These are phyloP conservation scores for Scleroderma citrinum DNA, from an alignment of 768 basidiomycete species.

Conservation along the genomic window DNA sequence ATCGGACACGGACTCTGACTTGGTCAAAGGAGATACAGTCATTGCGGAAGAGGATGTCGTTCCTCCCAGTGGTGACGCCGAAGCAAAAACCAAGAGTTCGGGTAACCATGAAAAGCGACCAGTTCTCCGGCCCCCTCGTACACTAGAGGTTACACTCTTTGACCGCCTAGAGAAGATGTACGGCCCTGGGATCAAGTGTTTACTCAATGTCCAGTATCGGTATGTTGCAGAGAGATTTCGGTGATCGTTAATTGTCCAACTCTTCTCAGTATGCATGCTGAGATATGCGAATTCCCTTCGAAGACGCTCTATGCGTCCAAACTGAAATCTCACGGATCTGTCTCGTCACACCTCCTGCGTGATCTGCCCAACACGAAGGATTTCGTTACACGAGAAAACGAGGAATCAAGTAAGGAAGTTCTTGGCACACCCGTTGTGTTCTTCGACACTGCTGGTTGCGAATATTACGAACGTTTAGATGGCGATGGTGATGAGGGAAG, in stretches of 20 bases:
- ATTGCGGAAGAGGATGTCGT: conserved; percentile 14
- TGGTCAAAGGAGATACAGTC: conserved; percentile 14
- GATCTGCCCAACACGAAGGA: conserved; percentile 55
- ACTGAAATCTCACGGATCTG: conserved; percentile 64
- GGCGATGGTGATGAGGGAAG: conserved; percentile 85
- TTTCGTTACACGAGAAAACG: conserved; percentile 31
- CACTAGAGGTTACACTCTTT: conserved; percentile 86
- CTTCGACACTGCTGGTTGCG: conserved; percentile 91
- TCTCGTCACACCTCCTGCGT: conserved; percentile 63
- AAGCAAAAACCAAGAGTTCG: neutral
- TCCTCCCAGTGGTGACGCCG: neutral
- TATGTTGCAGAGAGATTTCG: conserved; percentile 22
- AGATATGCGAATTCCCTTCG: conserved; percentile 85
- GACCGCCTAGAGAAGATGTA: conserved; percentile 89
- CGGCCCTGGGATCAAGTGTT: conserved; percentile 72
- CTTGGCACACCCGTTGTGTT: conserved; percentile 81
- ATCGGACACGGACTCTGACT: conserved; percentile 15
- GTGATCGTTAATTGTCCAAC: neutral
- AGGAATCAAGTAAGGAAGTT: conserved; percentile 67
- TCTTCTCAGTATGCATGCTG: conserved; percentile 68
- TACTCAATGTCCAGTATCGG: conserved; percentile 91
- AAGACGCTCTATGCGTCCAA: conserved; percentile 70
- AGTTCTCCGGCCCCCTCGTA: conserved; percentile 52
- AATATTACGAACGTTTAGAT: conserved; percentile 83
- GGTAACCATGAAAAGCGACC: conserved; percentile 9